Percentiles rank a stretch among this genome's conserved stretches.
These are phyloP conservation scores for Periconia sp. DNA, from an alignment of 2,329 filamentous ascomycete genomes.

Conservation along the genomic window DNA sequence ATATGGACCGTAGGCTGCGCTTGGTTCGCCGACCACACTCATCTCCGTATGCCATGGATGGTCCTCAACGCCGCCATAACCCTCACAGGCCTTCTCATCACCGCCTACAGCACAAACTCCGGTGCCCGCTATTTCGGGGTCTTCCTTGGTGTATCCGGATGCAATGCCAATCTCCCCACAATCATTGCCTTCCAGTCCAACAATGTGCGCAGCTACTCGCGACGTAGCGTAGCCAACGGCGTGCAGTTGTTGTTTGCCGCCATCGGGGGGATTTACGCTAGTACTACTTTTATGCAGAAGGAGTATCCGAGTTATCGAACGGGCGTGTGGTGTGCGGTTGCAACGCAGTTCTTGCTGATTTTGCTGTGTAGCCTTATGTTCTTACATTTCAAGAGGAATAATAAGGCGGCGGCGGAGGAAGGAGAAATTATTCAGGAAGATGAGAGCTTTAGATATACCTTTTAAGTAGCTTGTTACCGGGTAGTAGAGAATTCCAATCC, in stretches of 20 bases:
- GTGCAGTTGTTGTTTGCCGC: constrained; percentile 41
- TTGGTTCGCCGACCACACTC: constrained; percentile 40
- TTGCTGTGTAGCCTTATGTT: constrained; percentile 17
- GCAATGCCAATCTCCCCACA: constrained; percentile 37
- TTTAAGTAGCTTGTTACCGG: too few species aligned
- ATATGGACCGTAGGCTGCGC: constrained; percentile 39
- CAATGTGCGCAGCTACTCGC: constrained; percentile 39
- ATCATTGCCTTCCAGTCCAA: constrained; percentile 39
- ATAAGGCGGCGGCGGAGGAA: constrained; percentile 14
- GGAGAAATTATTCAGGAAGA: constrained; percentile 24
- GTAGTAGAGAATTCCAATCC: too few species aligned
- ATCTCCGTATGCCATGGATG: constrained; percentile 38
- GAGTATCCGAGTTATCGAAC: constrained; percentile 35
- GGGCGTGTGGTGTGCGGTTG: constrained; percentile 31
- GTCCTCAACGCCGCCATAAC: constrained; percentile 22
- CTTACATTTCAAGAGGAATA: constrained; percentile 21
- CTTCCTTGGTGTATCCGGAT: constrained; percentile 38
- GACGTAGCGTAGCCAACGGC: constrained; percentile 35
- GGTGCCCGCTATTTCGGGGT: constrained; percentile 41
- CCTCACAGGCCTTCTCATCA: constrained; percentile 22
- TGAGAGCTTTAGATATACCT: constrained; percentile 26
- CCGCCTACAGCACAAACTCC: constrained; percentile 24
- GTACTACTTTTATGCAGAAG: constrained; percentile 39
- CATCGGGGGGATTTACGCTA: constrained; percentile 39
- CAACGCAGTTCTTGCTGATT: constrained; percentile 21